These are phyloP conservation scores for Pestalotiopsis sp. DNA, from an alignment of 2,329 filamentous ascomycete genomes.

Conservation along the genomic window DNA sequence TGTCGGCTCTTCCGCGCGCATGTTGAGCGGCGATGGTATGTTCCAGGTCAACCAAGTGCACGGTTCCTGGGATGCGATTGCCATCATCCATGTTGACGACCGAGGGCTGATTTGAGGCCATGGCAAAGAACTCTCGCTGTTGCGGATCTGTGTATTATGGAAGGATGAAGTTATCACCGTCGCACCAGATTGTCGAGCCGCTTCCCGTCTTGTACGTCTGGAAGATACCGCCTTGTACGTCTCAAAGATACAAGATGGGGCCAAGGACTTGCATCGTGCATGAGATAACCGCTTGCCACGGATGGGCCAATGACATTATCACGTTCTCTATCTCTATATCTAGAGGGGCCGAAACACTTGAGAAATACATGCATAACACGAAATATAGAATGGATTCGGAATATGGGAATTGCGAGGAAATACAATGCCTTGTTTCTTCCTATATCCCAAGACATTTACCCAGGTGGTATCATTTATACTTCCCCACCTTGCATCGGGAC, in stretches of 20 bases:
- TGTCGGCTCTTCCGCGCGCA: conserved; percentile 36
- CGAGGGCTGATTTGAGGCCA: too few species aligned
- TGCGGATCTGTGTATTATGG: not conserved
- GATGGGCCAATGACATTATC: not conserved
- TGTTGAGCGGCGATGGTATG: conserved; percentile 35
- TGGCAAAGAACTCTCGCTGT: too few species aligned
- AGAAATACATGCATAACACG: not conserved
- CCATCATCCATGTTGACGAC: conserved; percentile 23
- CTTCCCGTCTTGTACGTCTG: not conserved
- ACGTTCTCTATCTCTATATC: not conserved
- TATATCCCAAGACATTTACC: too few species aligned
- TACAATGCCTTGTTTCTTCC: too few species aligned
- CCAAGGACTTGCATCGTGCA: not conserved
- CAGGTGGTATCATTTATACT: too few species aligned
- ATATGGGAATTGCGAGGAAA: not conserved
- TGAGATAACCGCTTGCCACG: not conserved
- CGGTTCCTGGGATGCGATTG: conserved; percentile 40
- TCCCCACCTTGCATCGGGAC: too few species aligned
- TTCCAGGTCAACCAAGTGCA: conserved; percentile 43
- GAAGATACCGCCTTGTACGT: not conserved
- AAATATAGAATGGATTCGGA: not conserved
- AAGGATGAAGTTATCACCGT: not conserved
- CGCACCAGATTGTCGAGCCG: not conserved
- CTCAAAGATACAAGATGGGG: not conserved
- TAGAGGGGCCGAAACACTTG: not conserved